Conservation (phyloP, 2,329 filamentous ascomycete species). For the Fusarium sp. region DNA sequence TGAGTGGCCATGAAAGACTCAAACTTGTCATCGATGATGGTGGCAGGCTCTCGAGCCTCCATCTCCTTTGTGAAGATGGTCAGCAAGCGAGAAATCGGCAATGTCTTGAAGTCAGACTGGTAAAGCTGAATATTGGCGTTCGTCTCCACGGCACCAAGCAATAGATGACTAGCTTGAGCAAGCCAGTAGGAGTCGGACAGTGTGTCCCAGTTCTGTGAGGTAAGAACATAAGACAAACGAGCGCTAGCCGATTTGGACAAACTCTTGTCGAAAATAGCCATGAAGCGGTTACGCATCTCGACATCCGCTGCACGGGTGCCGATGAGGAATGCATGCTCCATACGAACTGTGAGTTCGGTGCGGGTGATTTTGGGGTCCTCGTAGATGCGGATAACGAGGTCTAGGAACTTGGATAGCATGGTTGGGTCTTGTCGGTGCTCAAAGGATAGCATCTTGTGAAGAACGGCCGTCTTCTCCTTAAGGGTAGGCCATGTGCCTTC, state of each 20-base stretch:
- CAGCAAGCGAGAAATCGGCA: constrained; percentile 79
- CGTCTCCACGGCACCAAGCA: constrained; percentile 91
- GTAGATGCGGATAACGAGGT: constrained; percentile 97
- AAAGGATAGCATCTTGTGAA: constrained; percentile 99
- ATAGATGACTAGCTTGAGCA: constrained; percentile 90
- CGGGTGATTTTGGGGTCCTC: constrained; percentile 96
- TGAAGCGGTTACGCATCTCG: constrained; percentile 96
- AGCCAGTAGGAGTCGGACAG: constrained; percentile 97
- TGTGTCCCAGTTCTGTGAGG: constrained; percentile 96
- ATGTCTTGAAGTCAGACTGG: constrained; percentile 83
- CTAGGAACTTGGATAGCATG: constrained; percentile 91
- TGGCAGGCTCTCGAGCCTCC: constrained; percentile 71
- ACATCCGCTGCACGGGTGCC: constrained; percentile 93
- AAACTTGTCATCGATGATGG: constrained; percentile 85
- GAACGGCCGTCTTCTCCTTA: constrained; percentile 97
- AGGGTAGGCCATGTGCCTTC: constrained; percentile 96
- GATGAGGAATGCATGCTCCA: constrained; percentile 98
- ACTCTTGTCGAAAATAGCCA: constrained; percentile 95
- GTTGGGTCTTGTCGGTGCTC: constrained; percentile 86
- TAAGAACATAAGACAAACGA: constrained; percentile 88
- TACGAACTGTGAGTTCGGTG: constrained; percentile 93
- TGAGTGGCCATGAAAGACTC: constrained; percentile 83
- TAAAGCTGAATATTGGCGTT: constrained; percentile 83
- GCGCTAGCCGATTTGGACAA: constrained; percentile 92
- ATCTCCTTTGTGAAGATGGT: constrained; percentile 81